Evolutionary conservation across 192 early-diverging fungal species (phyloP).

Genomic region (Mortierella hygrophila): DNA sequence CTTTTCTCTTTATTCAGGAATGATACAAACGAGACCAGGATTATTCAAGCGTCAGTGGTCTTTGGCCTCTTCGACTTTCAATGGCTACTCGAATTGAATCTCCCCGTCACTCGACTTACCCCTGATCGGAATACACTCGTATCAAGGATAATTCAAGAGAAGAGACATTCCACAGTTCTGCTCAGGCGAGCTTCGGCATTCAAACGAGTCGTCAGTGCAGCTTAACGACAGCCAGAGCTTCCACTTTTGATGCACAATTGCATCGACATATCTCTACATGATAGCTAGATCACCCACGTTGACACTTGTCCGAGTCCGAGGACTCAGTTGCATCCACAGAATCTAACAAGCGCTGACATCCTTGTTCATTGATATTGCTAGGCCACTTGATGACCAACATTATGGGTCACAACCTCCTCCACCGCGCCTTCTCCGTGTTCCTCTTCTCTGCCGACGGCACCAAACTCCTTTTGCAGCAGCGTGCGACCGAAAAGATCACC

Average conservation of each 20-base stretch:
- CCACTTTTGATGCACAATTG: too few species aligned
- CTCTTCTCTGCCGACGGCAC: slow-evolving; percentile 87
- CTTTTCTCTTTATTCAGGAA: too few species aligned
- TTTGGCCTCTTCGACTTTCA: not conserved
- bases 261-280: too few species aligned
- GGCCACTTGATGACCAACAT: slow-evolving; percentile 98
- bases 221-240: not conserved
- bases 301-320: too few species aligned
- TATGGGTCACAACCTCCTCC: slow-evolving; percentile 81
- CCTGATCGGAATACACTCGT: not conserved
- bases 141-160: not conserved
- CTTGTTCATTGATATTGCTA: slow-evolving; percentile 24
- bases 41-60: too few species aligned
- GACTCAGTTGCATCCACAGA: not conserved
- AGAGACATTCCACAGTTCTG: not conserved
- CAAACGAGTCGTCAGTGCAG: not conserved
- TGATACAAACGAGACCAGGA: too few species aligned
- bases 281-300: too few species aligned
- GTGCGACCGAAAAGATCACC: slow-evolving; percentile 97
- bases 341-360: not conserved
- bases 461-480: slow-evolving; percentile 94
- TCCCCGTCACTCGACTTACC: not conserved
- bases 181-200: not conserved
- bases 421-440: slow-evolving; percentile 97
- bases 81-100: not conserved